phyloP scores from a whole-genome alignment of 345 rosid genomes.

The Viola odorata region DNA sequence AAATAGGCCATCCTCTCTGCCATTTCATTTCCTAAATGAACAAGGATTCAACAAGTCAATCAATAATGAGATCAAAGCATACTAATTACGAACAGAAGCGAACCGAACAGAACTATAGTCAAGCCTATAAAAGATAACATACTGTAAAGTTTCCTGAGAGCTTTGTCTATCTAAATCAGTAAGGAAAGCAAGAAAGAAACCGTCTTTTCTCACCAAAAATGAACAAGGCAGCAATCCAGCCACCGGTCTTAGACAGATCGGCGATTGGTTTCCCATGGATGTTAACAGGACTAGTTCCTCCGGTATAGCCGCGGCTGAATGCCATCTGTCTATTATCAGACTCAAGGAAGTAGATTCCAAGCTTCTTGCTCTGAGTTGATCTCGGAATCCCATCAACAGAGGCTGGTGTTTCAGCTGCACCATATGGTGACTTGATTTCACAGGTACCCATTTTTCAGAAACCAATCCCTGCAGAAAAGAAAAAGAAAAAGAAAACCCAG shows the following conservation, averaged over 20 bases:
- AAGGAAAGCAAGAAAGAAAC: too few species aligned
- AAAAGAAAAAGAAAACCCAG: background rate
- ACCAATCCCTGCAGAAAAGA: constrained; percentile 8
- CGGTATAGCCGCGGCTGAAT: constrained; percentile 75
- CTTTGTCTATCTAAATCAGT: too few species aligned
- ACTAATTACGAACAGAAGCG: too few species aligned
- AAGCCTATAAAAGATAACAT: too few species aligned
- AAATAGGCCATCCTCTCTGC: constrained; percentile 96
- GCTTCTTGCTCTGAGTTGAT: constrained; percentile 50
- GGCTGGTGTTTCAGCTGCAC: constrained; percentile 34
- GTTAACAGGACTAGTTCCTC: constrained; percentile 80
- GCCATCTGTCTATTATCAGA: constrained; percentile 76
- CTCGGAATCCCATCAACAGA: constrained; percentile 22
- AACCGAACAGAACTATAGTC: too few species aligned
- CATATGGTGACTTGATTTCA: constrained; percentile 59
- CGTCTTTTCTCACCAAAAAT: constrained; percentile 53
- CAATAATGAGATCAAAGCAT: too few species aligned
- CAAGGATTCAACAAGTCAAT: background rate
- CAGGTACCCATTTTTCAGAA: constrained; percentile 34
- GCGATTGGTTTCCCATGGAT: constrained; percentile 73
- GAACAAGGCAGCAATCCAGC: constrained; percentile 87
- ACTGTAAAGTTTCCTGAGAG: too few species aligned
- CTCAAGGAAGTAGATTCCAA: constrained; percentile 59
- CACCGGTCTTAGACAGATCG: constrained; percentile 80
- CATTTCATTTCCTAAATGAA: constrained; percentile 75